Evolutionary conservation across 2,329 filamentous ascomycete species (phyloP).

Genomic region (Trichothecium sympodiale): DNA sequence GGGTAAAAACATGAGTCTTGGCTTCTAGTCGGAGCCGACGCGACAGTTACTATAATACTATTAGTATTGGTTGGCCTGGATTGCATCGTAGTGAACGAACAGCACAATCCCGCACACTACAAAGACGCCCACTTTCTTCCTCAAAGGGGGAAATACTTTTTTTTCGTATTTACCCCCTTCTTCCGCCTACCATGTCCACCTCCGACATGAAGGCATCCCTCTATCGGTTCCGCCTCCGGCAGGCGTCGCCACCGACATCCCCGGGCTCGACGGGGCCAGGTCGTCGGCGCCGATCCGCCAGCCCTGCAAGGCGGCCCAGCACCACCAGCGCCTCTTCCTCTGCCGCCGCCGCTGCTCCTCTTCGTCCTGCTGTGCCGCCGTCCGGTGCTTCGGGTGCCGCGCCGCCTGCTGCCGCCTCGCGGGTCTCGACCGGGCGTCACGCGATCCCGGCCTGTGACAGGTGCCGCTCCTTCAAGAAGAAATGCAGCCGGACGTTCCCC

Average conservation of each 20-base stretch:
- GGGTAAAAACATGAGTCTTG: too few relatives aligned
- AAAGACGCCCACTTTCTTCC: too few relatives aligned
- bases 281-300: slow-evolving; percentile 17
- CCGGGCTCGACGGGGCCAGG: background rate
- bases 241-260: slow-evolving; percentile 13
- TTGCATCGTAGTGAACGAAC: too few relatives aligned
- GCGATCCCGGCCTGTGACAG: slow-evolving; percentile 24
- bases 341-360: slow-evolving; percentile 1
- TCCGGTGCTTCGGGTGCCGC: background rate
- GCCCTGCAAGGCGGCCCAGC: too few relatives aligned
- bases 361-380: too few relatives aligned
- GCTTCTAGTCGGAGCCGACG: too few relatives aligned
- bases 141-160: too few relatives aligned
- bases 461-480: slow-evolving; percentile 34
- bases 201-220: slow-evolving; percentile 4
- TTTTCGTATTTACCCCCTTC: too few relatives aligned
- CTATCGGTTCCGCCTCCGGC: slow-evolving; percentile 15
- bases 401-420: background rate
- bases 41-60: too few relatives aligned
- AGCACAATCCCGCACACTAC: too few relatives aligned
- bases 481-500: slow-evolving; percentile 29
- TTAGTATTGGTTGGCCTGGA: too few relatives aligned
- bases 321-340: too few relatives aligned
- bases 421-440: background rate
- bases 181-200: background rate